Conservation (phyloP, 768 basidiomycete genomes). For the Clitopilus passeckerianus region DNA sequence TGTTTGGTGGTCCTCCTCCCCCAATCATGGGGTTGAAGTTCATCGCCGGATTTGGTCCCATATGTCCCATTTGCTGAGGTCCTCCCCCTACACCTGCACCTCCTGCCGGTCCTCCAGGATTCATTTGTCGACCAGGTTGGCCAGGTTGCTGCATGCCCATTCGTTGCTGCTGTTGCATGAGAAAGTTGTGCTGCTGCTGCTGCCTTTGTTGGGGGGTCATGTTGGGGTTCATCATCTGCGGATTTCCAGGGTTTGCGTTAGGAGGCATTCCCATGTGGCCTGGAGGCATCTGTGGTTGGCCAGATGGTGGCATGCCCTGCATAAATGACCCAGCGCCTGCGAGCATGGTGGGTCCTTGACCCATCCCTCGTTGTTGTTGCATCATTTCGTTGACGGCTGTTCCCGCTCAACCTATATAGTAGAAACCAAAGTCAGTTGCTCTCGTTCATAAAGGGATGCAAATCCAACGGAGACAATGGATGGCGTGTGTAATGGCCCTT, state of each 20-base stretch:
- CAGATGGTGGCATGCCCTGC: conserved; percentile 32
- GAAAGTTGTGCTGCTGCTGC: too few species aligned
- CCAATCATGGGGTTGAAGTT: conserved; percentile 36
- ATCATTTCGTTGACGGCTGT: background rate
- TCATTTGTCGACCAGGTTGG: conserved; percentile 17
- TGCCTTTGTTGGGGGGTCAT: conserved; percentile 18
- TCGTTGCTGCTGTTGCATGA: conserved; percentile 25
- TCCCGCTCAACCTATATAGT: background rate
- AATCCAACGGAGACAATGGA: background rate
- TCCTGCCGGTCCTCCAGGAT: conserved; percentile 6
- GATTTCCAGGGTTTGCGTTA: conserved; percentile 22
- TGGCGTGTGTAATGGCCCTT: background rate
- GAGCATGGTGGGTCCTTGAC: conserved; percentile 27
- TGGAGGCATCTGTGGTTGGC: conserved; percentile 22
- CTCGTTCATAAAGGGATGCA: background rate
- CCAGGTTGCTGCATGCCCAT: conserved; percentile 28
- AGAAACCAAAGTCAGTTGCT: background rate
- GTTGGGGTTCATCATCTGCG: conserved; percentile 34
- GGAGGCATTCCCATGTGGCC: conserved; percentile 26
- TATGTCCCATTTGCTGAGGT: conserved; percentile 24
- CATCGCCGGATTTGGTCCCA: conserved; percentile 33
- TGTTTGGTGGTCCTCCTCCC: conserved; percentile 26
- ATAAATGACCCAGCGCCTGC: conserved; percentile 26
- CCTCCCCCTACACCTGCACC: conserved; percentile 13
- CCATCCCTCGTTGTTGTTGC: conserved; percentile 28